phyloP scores from a whole-genome alignment of 306 rosid genomes.

The Trifolium subterraneum region DNA sequence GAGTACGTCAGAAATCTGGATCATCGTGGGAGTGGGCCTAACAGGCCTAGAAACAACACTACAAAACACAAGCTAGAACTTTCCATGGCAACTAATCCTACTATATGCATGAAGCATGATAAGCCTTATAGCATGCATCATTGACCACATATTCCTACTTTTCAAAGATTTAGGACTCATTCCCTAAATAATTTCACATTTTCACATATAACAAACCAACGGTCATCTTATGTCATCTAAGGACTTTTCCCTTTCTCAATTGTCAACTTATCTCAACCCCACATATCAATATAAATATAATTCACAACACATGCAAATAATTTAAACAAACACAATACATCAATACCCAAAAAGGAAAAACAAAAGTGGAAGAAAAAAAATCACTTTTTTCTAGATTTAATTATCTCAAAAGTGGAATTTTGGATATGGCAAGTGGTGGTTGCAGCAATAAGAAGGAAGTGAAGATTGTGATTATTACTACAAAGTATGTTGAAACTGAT shows the following conservation, averaged over 20 bases:
- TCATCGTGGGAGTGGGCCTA: too few relatives aligned
- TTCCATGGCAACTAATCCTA: too few relatives aligned
- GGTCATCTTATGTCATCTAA: constrained; percentile 1
- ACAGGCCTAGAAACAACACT: too few relatives aligned
- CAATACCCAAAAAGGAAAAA: not conserved
- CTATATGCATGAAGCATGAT: not conserved
- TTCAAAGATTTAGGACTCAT: too few relatives aligned
- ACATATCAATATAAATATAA: not conserved
- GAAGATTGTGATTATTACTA: constrained; percentile 72
- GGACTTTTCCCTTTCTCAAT: not conserved
- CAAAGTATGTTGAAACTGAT: constrained; percentile 80
- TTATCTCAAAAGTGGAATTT: not conserved
- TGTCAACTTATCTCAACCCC: not conserved
- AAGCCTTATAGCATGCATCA: not conserved
- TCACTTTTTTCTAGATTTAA: not conserved
- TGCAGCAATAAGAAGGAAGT: constrained; percentile 25
- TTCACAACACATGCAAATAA: not conserved
- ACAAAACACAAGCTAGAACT: too few relatives aligned
- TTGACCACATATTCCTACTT: not conserved
- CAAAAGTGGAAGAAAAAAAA: not conserved
- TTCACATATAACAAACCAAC: not conserved
- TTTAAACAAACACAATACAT: not conserved
- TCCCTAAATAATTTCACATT: not conserved
- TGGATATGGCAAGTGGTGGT: not conserved
- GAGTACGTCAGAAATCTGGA: too few relatives aligned